phyloP scores from a whole-genome alignment of 2,329 filamentous ascomycete genomes.

The Cladobotryum protrusum region DNA sequence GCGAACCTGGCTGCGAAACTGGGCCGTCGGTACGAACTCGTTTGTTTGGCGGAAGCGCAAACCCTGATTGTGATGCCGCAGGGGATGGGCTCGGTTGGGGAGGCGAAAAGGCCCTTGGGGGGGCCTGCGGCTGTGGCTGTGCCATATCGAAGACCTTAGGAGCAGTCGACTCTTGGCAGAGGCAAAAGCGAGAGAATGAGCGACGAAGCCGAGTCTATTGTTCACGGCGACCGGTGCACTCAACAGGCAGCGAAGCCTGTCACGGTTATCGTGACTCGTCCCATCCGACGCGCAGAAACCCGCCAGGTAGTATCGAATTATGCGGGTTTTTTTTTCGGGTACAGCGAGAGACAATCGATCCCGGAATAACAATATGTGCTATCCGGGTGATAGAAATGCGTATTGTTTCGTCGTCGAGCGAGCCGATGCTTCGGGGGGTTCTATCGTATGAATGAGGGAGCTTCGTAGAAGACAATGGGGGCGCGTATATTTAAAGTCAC shows the following conservation, averaged over 20 bases:
- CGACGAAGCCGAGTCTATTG: slow-evolving; percentile 3
- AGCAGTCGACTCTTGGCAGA: background rate
- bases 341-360: background rate
- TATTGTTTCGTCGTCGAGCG: slow-evolving; percentile 18
- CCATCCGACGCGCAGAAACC: slow-evolving; percentile 37
- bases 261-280: slow-evolving; percentile 37
- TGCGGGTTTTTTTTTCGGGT: background rate
- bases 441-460: slow-evolving; percentile 20
- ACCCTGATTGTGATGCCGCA: slow-evolving; percentile 47
- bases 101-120: slow-evolving; percentile 55
- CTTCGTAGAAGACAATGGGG: slow-evolving; percentile 23
- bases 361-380: background rate
- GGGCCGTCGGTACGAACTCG: slow-evolving; percentile 55
- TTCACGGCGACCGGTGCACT: slow-evolving; percentile 21
- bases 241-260: slow-evolving; percentile 46
- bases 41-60: slow-evolving; percentile 62
- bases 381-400: slow-evolving; percentile 8
- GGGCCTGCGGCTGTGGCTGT: slow-evolving; percentile 48
- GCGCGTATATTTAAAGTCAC: slow-evolving; percentile 40
- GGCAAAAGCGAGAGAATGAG: slow-evolving; percentile 1
- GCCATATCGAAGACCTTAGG: slow-evolving; percentile 39
- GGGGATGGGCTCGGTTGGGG: slow-evolving; percentile 58
- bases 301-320: background rate
- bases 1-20: slow-evolving; percentile 59
- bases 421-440: slow-evolving; percentile 1